Conservation (phyloP, 805 yeast species). For the Starmerella apis region DNA sequence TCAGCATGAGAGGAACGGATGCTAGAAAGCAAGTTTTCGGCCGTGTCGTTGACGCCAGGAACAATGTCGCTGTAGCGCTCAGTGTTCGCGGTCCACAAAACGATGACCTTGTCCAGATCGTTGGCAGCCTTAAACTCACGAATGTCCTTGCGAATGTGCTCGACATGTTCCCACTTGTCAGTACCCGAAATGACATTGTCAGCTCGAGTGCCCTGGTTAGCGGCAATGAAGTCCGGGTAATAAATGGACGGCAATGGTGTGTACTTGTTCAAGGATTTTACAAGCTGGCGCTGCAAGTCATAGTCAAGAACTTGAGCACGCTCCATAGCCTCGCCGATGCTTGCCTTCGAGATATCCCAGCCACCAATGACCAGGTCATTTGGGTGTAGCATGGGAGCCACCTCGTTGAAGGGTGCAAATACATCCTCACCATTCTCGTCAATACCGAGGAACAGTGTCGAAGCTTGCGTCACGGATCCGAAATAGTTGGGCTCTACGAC, state of each 20-base stretch:
- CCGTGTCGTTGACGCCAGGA: constrained; percentile 76
- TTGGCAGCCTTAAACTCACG: constrained; percentile 62
- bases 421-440: constrained; percentile 75
- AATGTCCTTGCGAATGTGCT: constrained; percentile 74
- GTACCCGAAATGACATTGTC: constrained; percentile 65
- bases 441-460: constrained; percentile 82
- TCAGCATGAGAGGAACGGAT: constrained; percentile 73
- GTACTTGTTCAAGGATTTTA: constrained; percentile 48
- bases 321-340: constrained; percentile 66
- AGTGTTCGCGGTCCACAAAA: constrained; percentile 95
- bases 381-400: constrained; percentile 82
- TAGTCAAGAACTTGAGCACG: constrained; percentile 81
- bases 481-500: constrained; percentile 67
- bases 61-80: constrained; percentile 78
- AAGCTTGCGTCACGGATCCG: constrained; percentile 89
- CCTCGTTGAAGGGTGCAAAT: constrained; percentile 81
- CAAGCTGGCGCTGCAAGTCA: constrained; percentile 68
- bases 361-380: constrained; percentile 85
- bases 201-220: constrained; percentile 86
- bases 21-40: constrained; percentile 62
- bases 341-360: constrained; percentile 78
- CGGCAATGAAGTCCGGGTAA: constrained; percentile 94
- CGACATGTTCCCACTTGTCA: constrained; percentile 83
- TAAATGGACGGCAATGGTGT: constrained; percentile 76
- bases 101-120: constrained; percentile 72